A percentile compares a stretch with the other conserved stretches of the same genome.
These are phyloP conservation scores for Xylaria sp. DNA, from an alignment of 2,329 filamentous ascomycete genomes.

Conservation along the genomic window DNA sequence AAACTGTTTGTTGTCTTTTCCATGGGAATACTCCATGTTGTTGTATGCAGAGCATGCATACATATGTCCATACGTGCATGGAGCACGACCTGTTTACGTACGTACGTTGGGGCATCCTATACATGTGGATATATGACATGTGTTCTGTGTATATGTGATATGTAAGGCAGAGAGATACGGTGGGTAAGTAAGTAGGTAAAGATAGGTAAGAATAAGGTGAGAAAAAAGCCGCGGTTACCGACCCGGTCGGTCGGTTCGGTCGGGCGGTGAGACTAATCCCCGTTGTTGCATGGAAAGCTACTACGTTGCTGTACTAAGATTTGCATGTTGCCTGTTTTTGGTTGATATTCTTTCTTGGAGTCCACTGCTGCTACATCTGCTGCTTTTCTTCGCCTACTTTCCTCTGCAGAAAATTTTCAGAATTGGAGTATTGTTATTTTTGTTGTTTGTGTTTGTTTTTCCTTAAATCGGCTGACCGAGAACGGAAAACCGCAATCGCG, in stretches of 20 bases:
- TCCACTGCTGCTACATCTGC: neutral
- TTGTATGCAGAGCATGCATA: slow-evolving; percentile 29
- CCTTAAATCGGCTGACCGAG: slow-evolving; percentile 22
- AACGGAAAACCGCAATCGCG: slow-evolving; percentile 17
- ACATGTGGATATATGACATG: slow-evolving; percentile 13
- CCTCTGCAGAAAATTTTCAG: slow-evolving; percentile 8
- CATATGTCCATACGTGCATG: slow-evolving; percentile 26
- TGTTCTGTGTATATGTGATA: slow-evolving; percentile 7
- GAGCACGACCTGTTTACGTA: slow-evolving; percentile 18
- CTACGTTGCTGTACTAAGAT: slow-evolving; percentile 3
- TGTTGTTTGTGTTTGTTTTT: slow-evolving; percentile 5
- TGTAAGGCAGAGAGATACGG: neutral
- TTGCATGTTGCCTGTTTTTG: slow-evolving; percentile 15
- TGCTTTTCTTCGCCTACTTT: slow-evolving; percentile 14
- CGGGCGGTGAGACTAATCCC: slow-evolving; percentile 30
- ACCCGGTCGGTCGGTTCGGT: slow-evolving; percentile 28
- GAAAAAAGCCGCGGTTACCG: slow-evolving; percentile 30
- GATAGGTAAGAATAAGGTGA: slow-evolving; percentile 25
- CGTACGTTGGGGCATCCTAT: slow-evolving; percentile 1
- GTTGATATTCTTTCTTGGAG: neutral
- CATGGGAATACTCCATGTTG: slow-evolving; percentile 18
- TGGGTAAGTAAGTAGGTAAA: neutral
- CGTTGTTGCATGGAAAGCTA: slow-evolving; percentile 19
- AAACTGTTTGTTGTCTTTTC: slow-evolving; percentile 15
- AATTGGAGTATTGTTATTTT: neutral